These are phyloP conservation scores for Aspergillus coremiiformis DNA, from an alignment of 495 filamentous ascomycete genomes.

Conservation along the genomic window DNA sequence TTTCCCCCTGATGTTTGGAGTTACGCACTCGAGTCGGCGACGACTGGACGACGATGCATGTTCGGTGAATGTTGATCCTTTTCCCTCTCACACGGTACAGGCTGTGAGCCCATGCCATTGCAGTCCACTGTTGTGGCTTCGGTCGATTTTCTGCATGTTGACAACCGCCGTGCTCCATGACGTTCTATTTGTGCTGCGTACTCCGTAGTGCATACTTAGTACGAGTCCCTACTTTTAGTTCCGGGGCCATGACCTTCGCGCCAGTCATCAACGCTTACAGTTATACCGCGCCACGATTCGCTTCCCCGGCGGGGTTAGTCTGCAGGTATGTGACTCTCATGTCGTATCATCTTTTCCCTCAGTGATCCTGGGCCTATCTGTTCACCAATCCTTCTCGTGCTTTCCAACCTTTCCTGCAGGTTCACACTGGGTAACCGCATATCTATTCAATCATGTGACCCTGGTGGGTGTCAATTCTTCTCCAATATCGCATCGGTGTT, in stretches of 20 bases:
- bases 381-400: slow-evolving; percentile 21
- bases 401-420: slow-evolving; percentile 25
- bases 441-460: slow-evolving; percentile 37
- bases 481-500: slow-evolving; percentile 15
- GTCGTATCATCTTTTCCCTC: slow-evolving; percentile 15
- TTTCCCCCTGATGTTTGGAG: slow-evolving; percentile 13
- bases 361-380: slow-evolving; percentile 1
- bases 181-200: not conserved
- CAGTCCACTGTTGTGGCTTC: slow-evolving; percentile 13
- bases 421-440: slow-evolving; percentile 36
- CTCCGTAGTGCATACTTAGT: not conserved
- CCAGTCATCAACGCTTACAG: slow-evolving; percentile 11
- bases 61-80: slow-evolving; percentile 14
- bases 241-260: not conserved
- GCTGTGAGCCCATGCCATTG: not conserved
- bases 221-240: too few relatives aligned
- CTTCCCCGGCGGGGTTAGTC: slow-evolving; percentile 18
- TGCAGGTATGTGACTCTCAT: slow-evolving; percentile 14
- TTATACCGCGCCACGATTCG: slow-evolving; percentile 12
- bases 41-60: slow-evolving; percentile 6
- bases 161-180: not conserved
- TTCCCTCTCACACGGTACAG: slow-evolving; percentile 4
- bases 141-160: slow-evolving; percentile 9
- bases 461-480: slow-evolving; percentile 12
- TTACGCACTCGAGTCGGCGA: slow-evolving; percentile 5